Percentiles rank a stretch among this genome's conserved stretches.
Conservation (phyloP, 768 basidiomycete genomes). For the Amanita pallidorosea region DNA sequence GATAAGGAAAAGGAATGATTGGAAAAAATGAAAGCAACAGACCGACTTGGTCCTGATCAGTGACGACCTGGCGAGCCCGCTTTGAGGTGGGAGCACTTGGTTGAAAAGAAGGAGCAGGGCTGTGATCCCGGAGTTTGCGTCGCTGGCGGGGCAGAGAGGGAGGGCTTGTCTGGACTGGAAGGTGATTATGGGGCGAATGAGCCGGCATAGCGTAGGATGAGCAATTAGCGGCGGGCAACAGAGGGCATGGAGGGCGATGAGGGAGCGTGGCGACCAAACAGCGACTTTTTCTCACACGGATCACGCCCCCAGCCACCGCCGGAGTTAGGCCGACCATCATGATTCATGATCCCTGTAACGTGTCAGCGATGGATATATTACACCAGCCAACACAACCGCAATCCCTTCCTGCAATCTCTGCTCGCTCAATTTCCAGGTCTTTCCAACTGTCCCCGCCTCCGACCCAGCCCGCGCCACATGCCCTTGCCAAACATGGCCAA, state of each 20-base stretch:
- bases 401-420: too few relatives aligned
- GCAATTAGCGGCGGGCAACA: not conserved
- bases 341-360: slow-evolving; percentile 2
- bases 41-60: slow-evolving; percentile 25
- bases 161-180: slow-evolving; percentile 31
- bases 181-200: slow-evolving; percentile 8
- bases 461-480: not conserved
- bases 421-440: too few relatives aligned
- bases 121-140: slow-evolving; percentile 22
- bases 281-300: slow-evolving; percentile 1
- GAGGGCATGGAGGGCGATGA: not conserved
- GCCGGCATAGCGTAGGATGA: not conserved
- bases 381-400: too few relatives aligned
- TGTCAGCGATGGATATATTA: not conserved
- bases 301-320: not conserved
- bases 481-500: not conserved
- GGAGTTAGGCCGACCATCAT: slow-evolving; percentile 1
- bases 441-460: not conserved
- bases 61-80: slow-evolving; percentile 25
- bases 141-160: slow-evolving; percentile 12
- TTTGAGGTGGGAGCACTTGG: slow-evolving; percentile 16
- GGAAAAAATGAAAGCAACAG: slow-evolving; percentile 4
- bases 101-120: slow-evolving; percentile 8
- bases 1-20: not conserved
- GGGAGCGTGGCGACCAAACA: slow-evolving; percentile 8